These are phyloP conservation scores for Serendipita sp. DNA, from an alignment of 768 basidiomycete species.

Conservation along the genomic window DNA sequence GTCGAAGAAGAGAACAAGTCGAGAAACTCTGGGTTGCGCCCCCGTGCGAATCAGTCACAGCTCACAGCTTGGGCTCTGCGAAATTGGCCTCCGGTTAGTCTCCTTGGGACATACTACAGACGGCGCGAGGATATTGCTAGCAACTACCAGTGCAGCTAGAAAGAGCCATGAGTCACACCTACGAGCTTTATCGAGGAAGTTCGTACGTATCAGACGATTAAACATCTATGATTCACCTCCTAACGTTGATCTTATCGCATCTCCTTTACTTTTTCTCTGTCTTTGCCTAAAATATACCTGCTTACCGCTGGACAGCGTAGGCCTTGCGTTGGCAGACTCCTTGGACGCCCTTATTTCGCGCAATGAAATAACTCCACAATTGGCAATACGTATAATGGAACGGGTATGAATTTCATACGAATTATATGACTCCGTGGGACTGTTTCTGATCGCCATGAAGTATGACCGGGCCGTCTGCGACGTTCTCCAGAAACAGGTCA, in stretches of 20 bases:
- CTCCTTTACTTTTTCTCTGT: too few species aligned
- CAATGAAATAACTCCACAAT: slow-evolving; percentile 89
- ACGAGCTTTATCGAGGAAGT: neutral
- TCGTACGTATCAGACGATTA: neutral
- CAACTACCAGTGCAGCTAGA: too few species aligned
- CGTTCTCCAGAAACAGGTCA: slow-evolving; percentile 1
- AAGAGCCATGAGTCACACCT: neutral
- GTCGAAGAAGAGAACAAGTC: slow-evolving; percentile 7
- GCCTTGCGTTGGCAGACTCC: slow-evolving; percentile 93
- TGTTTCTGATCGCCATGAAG: neutral
- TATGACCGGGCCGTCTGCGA: slow-evolving; percentile 2
- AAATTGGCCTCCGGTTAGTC: neutral
- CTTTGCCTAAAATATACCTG: too few species aligned
- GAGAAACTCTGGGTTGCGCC: neutral
- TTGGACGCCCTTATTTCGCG: slow-evolving; percentile 96
- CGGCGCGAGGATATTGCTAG: too few species aligned
- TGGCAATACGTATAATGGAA: slow-evolving; percentile 96
- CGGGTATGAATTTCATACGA: slow-evolving; percentile 44
- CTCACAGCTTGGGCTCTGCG: neutral
- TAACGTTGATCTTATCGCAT: too few species aligned
- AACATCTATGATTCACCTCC: too few species aligned
- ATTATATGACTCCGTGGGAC: neutral
- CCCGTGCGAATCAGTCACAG: neutral
- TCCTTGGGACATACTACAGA: neutral
- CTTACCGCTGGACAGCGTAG: slow-evolving; percentile 46